Conservation (phyloP, 495 filamentous ascomycete species). For the Paragyromitra xinjiangensis region DNA sequence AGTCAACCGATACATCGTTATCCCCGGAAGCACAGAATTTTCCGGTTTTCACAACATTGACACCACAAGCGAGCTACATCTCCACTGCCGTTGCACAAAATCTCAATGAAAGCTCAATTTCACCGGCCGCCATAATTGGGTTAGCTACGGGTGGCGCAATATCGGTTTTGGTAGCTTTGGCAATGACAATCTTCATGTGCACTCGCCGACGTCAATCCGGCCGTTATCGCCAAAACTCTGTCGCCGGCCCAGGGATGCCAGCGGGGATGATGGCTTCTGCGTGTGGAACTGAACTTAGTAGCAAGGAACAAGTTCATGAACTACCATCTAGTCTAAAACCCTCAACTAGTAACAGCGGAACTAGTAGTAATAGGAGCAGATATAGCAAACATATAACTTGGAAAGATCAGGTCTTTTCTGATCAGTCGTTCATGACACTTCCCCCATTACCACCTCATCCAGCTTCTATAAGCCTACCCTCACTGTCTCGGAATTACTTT, state of each 20-base stretch:
- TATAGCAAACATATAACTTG: constrained; percentile 44
- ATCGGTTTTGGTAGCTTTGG: constrained; percentile 27
- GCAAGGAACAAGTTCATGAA: constrained; percentile 18
- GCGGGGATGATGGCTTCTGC: neutral
- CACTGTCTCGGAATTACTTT: constrained; percentile 9
- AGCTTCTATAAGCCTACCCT: constrained; percentile 16
- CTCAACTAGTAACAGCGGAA: neutral
- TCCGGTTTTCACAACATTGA: constrained; percentile 9
- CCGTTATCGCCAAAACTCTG: constrained; percentile 41
- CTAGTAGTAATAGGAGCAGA: constrained; percentile 23
- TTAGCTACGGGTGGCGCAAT: constrained; percentile 41
- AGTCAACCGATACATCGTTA: constrained; percentile 18
- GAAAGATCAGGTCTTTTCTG: constrained; percentile 51
- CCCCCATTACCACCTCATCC: constrained; percentile 32
- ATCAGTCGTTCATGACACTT: constrained; percentile 45
- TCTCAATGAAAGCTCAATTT: constrained; percentile 4
- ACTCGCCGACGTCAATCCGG: constrained; percentile 39
- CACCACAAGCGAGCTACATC: neutral
- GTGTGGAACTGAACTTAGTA: constrained; percentile 13
- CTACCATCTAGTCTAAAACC: constrained; percentile 33
- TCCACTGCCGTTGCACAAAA: neutral
- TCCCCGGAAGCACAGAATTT: constrained; percentile 15
- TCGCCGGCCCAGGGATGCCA: constrained; percentile 24
- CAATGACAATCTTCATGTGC: constrained; percentile 26
- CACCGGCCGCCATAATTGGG: constrained; percentile 37